Percentiles rank a stretch among this genome's conserved stretches.
Evolutionary conservation across 805 yeast genomes (phyloP).

Genomic region (Schwanniomyces pseudopolymorphus): DNA sequence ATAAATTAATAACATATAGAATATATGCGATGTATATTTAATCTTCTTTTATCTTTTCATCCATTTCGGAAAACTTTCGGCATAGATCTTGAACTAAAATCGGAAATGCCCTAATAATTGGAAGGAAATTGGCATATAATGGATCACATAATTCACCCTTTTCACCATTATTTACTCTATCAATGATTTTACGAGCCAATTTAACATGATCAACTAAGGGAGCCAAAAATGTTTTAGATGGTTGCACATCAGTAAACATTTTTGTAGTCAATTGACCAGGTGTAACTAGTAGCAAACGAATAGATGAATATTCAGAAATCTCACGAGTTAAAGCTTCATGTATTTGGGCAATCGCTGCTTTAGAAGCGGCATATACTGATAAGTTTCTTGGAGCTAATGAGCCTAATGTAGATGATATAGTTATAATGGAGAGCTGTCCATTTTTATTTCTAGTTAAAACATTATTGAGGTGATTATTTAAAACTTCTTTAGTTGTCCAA

Average conservation of each 20-base stretch:
- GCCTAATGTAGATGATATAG: conserved; percentile 49
- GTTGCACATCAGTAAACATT: conserved; percentile 50
- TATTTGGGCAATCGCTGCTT: conserved; percentile 43
- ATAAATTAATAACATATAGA: neutral
- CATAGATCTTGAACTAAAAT: conserved; percentile 32
- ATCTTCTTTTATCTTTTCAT: conserved; percentile 25
- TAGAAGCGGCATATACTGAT: conserved; percentile 49
- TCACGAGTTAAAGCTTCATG: conserved; percentile 49
- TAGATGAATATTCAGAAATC: conserved; percentile 14
- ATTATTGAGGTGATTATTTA: conserved; percentile 17
- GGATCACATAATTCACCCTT: conserved; percentile 47
- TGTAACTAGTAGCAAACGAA: conserved; percentile 38
- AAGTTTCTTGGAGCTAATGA: conserved; percentile 48
- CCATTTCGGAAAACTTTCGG: conserved; percentile 38
- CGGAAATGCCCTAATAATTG: conserved; percentile 44
- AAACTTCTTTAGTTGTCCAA: conserved; percentile 19
- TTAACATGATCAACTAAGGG: conserved; percentile 42
- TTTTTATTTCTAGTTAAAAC: conserved; percentile 4
- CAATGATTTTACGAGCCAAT: conserved; percentile 36
- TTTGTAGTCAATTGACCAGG: conserved; percentile 53
- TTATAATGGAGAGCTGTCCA: conserved; percentile 33
- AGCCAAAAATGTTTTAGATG: conserved; percentile 43
- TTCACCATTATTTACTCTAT: conserved; percentile 34
- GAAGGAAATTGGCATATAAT: conserved; percentile 46
- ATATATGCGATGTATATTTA: conserved; percentile 1